phyloP scores from a whole-genome alignment of 2,329 filamentous ascomycete genomes.

The Xylaria sp. region DNA sequence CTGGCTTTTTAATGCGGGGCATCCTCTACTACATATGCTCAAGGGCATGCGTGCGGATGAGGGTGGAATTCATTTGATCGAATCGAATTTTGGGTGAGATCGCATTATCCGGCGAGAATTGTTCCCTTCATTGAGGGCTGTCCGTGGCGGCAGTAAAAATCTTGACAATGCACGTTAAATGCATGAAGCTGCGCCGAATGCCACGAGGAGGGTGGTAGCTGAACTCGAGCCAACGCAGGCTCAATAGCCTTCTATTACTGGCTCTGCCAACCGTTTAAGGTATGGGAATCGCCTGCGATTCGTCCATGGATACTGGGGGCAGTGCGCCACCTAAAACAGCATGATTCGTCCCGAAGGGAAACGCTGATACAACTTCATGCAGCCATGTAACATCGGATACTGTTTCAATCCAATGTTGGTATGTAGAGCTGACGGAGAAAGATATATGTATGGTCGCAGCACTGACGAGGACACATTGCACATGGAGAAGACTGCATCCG shows the following conservation, averaged over 20 bases:
- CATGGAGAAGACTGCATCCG: slow-evolving; percentile 15
- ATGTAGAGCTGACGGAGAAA: slow-evolving; percentile 15
- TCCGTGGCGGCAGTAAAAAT: slow-evolving; percentile 5
- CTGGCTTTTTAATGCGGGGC: slow-evolving; percentile 11
- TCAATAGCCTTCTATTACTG: slow-evolving; percentile 12
- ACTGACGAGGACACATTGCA: slow-evolving; percentile 21
- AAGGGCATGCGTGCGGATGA: slow-evolving; percentile 10
- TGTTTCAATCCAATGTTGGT: slow-evolving; percentile 25
- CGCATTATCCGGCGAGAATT: slow-evolving; percentile 17
- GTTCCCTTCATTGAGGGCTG: slow-evolving; percentile 19
- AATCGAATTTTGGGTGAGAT: slow-evolving; percentile 9
- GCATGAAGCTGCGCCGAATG: slow-evolving; percentile 16
- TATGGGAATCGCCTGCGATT: slow-evolving; percentile 22
- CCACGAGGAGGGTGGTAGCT: slow-evolving; percentile 23
- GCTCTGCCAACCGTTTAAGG: slow-evolving; percentile 14
- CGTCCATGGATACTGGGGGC: slow-evolving; percentile 28
- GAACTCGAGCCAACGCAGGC: slow-evolving; percentile 1
- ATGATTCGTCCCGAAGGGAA: slow-evolving; percentile 27
- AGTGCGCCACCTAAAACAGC: slow-evolving; percentile 24
- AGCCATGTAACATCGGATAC: slow-evolving; percentile 31
- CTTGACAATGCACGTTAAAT: slow-evolving; percentile 20
- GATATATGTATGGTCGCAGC: slow-evolving; percentile 21
- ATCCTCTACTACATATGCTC: slow-evolving; percentile 5
- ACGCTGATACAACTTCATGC: slow-evolving; percentile 30
- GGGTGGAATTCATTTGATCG: slow-evolving; percentile 11